Evolutionary conservation across 176 grass and related monocot genomes (phyloP), one percentile per base, ranked within the genome.

Genomic region (Themeda triandra): DNA sequence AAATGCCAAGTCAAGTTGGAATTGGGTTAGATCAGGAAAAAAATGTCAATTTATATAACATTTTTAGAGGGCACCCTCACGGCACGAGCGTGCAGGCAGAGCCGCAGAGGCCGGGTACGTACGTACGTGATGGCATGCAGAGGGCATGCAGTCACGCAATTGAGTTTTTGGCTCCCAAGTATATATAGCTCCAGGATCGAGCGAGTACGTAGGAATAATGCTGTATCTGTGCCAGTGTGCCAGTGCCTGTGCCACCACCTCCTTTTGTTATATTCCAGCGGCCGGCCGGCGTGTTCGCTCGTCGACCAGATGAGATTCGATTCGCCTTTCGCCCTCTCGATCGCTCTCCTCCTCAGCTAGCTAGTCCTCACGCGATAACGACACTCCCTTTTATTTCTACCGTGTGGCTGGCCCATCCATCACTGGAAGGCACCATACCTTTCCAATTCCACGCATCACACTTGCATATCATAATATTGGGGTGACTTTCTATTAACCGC

Each of bases 401-500:
- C 27, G 56, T 60, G 70, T 58, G 53, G 6, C 27, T 40, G 71
- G 27, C 44, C 60, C 63, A 18, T 53, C 42, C 27, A 32, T 75
- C 71, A 75, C 71, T 51, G 72, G 46, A 54, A 75, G 28, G 45
- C 72, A 75, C 72, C 45, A 75, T 45, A 6, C 44, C 28, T 75
- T 75, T 75, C 72, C 72, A 53, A 75, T 54, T 68, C 17, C 17
- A 17, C 72, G 21, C 6, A 53, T 54, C 72, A 23, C 72, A 23
- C 46, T 23, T 75, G 72, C 72, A 75, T 21, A 33, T 32, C 31
- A 49, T 21, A 17, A 48, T 53, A 24, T 10, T 59, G 28, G 46
- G 44, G 9, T 6, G 44, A 19, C 17, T 75, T 75, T 75, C 70
- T 19, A 73, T 73, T 73, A 30, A 48, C 7, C 3, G 13, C 39